Evolutionary conservation across 2,329 filamentous ascomycete genomes (phyloP).

Genomic region (Venturia oleaginea): DNA sequence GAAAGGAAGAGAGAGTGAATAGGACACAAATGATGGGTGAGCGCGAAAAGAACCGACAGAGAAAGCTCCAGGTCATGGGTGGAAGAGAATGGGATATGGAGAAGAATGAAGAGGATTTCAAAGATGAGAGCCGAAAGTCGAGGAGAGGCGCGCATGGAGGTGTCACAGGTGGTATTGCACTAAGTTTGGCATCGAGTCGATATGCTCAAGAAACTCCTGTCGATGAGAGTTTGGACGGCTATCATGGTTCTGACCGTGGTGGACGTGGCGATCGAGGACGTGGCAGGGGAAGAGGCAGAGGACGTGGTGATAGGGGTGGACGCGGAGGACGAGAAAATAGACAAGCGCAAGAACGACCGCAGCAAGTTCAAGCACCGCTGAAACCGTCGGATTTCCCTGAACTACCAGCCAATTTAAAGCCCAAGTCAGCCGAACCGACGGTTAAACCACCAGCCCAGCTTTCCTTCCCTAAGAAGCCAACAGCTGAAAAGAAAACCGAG

Average conservation of each 20-base stretch:
- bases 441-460: conserved; percentile 14
- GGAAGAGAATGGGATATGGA: conserved; percentile 55
- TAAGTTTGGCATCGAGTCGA: neutral
- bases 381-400: conserved; percentile 38
- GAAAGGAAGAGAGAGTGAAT: conserved; percentile 39
- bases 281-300: conserved; percentile 23
- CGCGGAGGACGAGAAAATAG: conserved; percentile 20
- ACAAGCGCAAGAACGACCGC: conserved; percentile 5
- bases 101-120: conserved; percentile 49
- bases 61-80: conserved; percentile 49
- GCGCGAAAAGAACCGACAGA: conserved; percentile 49
- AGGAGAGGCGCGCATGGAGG: conserved; percentile 45
- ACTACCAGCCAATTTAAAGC: conserved; percentile 24
- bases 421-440: conserved; percentile 9
- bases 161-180: conserved; percentile 30
- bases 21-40: conserved; percentile 53
- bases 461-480: conserved; percentile 7
- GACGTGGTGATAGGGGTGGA: conserved; percentile 24
- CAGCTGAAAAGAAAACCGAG: neutral
- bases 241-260: conserved; percentile 24
- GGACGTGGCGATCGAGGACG: conserved; percentile 26
- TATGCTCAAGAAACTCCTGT: conserved; percentile 18
- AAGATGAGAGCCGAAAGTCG: conserved; percentile 35
- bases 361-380: conserved; percentile 25
- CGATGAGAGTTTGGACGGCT: conserved; percentile 19